Percentiles rank a stretch among this genome's conserved stretches.
Conservation (phyloP, 1,284 basidiomycete genomes). For the Pseudozyma thailandica region DNA sequence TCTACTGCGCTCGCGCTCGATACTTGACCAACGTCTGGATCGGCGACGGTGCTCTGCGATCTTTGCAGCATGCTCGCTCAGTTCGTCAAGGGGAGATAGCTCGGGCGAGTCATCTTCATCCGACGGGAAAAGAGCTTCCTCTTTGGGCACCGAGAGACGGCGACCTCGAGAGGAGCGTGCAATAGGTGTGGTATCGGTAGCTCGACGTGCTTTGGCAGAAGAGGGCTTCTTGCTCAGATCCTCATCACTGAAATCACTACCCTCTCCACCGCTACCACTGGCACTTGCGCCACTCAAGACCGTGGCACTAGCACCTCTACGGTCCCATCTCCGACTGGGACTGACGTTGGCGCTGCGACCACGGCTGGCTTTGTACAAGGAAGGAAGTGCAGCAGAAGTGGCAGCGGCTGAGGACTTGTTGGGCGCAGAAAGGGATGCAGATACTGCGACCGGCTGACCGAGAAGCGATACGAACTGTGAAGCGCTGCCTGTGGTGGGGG, state of each 20-base stretch:
- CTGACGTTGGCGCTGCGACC: slow-evolving; percentile 52
- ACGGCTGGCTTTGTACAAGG: slow-evolving; percentile 46
- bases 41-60: slow-evolving; percentile 8
- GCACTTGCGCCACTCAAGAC: slow-evolving; percentile 46
- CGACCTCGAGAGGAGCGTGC: slow-evolving; percentile 7
- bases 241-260: slow-evolving; percentile 26
- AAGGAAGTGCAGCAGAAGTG: slow-evolving; percentile 33
- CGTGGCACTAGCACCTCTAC: slow-evolving; percentile 48
- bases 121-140: slow-evolving; percentile 41
- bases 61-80: background rate
- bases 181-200: background rate
- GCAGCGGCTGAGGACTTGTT: slow-evolving; percentile 21
- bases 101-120: slow-evolving; percentile 42
- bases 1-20: slow-evolving; percentile 45
- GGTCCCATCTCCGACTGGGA: slow-evolving; percentile 52
- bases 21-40: slow-evolving; percentile 44
- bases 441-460: slow-evolving; percentile 26
- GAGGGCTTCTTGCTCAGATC: background rate
- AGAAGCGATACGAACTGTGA: slow-evolving; percentile 35
- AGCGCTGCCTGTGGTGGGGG: slow-evolving; percentile 28
- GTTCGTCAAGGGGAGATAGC: slow-evolving; percentile 21
- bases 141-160: slow-evolving; percentile 25
- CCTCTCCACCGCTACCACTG: slow-evolving; percentile 45
- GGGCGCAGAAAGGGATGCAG: slow-evolving; percentile 35
- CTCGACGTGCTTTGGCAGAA: background rate